These are phyloP conservation scores for Yarrowia sp. DNA, from an alignment of 805 yeast genomes.

Conservation along the genomic window DNA sequence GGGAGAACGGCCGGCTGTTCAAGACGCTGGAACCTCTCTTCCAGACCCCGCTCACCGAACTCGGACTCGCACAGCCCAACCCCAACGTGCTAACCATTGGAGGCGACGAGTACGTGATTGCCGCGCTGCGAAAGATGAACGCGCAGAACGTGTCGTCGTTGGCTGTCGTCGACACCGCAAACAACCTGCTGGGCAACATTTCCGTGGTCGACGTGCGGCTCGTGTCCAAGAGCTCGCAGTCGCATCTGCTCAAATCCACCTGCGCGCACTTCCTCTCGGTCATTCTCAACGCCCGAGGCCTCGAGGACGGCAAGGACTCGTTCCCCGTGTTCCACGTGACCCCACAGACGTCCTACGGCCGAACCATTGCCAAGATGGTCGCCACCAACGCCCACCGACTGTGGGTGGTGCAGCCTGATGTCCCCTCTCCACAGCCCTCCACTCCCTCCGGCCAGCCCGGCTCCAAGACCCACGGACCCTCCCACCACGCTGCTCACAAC, in stretches of 20 bases:
- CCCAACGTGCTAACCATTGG: conserved; percentile 75
- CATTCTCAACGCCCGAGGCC: conserved; percentile 84
- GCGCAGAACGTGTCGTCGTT: conserved; percentile 82
- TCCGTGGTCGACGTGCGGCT: conserved; percentile 93
- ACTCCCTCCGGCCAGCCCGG: conserved; percentile 43
- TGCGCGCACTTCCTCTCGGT: conserved; percentile 89
- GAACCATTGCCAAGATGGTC: conserved; percentile 92
- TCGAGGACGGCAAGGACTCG: conserved; percentile 93
- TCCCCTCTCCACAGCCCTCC: conserved; percentile 45
- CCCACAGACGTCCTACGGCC: conserved; percentile 75
- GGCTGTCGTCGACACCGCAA: conserved; percentile 86
- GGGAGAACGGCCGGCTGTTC: conserved; percentile 93
- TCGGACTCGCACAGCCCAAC: conserved; percentile 70
- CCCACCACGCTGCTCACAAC: conserved; percentile 51
- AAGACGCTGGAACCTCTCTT: conserved; percentile 79
- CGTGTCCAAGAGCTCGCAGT: conserved; percentile 85
- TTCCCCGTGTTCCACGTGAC: conserved; percentile 96
- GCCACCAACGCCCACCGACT: conserved; percentile 91
- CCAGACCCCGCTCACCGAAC: conserved; percentile 69
- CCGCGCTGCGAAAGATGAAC: conserved; percentile 87
- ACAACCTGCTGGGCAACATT: conserved; percentile 84
- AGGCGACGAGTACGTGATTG: conserved; percentile 87
- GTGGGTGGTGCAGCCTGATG: conserved; percentile 51
- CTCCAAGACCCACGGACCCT: conserved; percentile 41
- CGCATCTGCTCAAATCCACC: conserved; percentile 78